These are phyloP conservation scores for Henckelia pumila DNA, from an alignment of 257 asterid species.

Conservation along the genomic window DNA sequence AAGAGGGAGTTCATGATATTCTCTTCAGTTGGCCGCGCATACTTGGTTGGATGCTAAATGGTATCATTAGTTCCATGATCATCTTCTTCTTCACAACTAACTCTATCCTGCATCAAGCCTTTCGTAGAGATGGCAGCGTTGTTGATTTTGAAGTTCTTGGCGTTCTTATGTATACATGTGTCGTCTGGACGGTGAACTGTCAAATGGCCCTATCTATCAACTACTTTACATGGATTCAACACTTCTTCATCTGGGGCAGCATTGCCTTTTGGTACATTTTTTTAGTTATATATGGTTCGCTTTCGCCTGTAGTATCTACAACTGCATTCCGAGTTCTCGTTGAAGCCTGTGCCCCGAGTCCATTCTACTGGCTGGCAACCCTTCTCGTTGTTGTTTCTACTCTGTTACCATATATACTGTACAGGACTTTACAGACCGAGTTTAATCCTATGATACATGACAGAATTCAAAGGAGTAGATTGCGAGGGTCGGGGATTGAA, in stretches of 20 bases:
- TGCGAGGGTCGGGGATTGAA: constrained; percentile 31
- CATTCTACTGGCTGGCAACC: constrained; percentile 68
- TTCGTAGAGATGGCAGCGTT: constrained; percentile 65
- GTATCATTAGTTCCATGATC: constrained; percentile 63
- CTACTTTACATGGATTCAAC: constrained; percentile 97
- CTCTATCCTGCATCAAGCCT: constrained; percentile 53
- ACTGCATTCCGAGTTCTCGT: constrained; percentile 65
- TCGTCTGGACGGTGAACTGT: constrained; percentile 91
- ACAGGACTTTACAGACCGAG: constrained; percentile 63
- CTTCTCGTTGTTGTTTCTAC: constrained; percentile 55
- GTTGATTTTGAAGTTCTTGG: constrained; percentile 72
- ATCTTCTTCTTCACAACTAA: constrained; percentile 71
- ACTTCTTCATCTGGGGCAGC: constrained; percentile 94
- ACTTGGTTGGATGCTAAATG: constrained; percentile 91
- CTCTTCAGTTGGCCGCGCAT: constrained; percentile 90
- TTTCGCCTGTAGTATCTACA: constrained; percentile 55
- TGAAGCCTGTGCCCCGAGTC: constrained; percentile 86
- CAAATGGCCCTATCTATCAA: constrained; percentile 90
- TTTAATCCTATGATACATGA: constrained; percentile 84
- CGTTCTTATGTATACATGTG: constrained; percentile 79
- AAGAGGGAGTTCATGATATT: constrained; percentile 66
- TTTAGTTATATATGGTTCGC: constrained; percentile 58
- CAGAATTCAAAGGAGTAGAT: constrained; percentile 41
- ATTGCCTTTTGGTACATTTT: constrained; percentile 72
- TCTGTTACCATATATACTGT: constrained; percentile 59